These are phyloP conservation scores for Trypethelium eluteriae DNA, from an alignment of 495 filamentous ascomycete genomes.

Conservation along the genomic window DNA sequence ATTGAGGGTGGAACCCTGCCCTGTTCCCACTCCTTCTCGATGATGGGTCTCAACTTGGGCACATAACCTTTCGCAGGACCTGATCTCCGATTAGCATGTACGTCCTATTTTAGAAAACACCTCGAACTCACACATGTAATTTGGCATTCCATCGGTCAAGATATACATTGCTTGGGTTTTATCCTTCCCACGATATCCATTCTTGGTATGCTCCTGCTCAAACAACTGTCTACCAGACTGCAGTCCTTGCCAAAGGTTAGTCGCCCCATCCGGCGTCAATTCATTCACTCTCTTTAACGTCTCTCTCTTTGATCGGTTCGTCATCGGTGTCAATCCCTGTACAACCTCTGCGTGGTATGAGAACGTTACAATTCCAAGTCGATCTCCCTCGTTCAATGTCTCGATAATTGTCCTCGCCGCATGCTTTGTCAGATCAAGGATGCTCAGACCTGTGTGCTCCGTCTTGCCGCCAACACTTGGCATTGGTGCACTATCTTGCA, in stretches of 20 bases:
- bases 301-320: not conserved
- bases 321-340: constrained; percentile 11
- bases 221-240: constrained; percentile 9
- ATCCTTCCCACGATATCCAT: not conserved
- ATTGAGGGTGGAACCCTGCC: constrained; percentile 6
- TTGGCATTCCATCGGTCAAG: constrained; percentile 16
- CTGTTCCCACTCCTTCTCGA: not conserved
- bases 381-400: constrained; percentile 11
- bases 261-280: not conserved
- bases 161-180: constrained; percentile 12
- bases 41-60: constrained; percentile 10
- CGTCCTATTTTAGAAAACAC: too few relatives aligned
- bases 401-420: constrained; percentile 12
- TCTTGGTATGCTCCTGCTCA: not conserved
- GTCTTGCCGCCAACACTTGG: not conserved
- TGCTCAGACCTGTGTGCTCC: constrained; percentile 14
- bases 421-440: constrained; percentile 14
- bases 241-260: constrained; percentile 14
- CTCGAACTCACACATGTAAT: constrained; percentile 12
- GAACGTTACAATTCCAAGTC: constrained; percentile 13
- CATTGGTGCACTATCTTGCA: not conserved
- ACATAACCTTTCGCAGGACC: constrained; percentile 13
- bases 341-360: not conserved
- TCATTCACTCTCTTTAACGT: not conserved
- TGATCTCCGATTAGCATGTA: not conserved